phyloP scores from a whole-genome alignment of 1,139 yeast genomes.

The Candida sp. region DNA sequence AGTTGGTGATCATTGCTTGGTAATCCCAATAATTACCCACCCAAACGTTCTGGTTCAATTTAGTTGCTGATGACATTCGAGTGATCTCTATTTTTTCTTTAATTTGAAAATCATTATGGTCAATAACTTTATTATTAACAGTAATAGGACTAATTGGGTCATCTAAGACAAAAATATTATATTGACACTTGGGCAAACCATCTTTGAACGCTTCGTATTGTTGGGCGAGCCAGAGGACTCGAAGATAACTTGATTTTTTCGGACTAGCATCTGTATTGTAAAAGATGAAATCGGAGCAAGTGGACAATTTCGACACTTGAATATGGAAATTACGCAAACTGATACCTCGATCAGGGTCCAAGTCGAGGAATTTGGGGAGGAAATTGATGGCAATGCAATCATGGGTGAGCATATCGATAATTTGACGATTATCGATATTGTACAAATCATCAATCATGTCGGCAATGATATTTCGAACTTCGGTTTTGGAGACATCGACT shows the following conservation, averaged over 20 bases:
- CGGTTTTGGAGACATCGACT: constrained; percentile 34
- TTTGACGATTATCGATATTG: constrained; percentile 2
- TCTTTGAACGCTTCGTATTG: constrained; percentile 19
- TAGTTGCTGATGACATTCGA: constrained; percentile 79
- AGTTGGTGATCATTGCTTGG: constrained; percentile 30
- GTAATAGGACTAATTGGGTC: constrained; percentile 1
- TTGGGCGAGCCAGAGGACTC: constrained; percentile 57
- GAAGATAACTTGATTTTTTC: constrained; percentile 38
- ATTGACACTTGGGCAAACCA: constrained; percentile 4
- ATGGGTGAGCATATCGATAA: constrained; percentile 21
- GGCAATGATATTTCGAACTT: constrained; percentile 22
- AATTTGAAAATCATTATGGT: constrained; percentile 72
- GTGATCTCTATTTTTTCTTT: constrained; percentile 81
- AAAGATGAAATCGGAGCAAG: constrained; percentile 65
- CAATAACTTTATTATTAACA: constrained; percentile 16
- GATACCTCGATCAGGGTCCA: constrained; percentile 67
- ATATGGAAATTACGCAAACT: constrained; percentile 74
- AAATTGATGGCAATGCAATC: constrained; percentile 45
- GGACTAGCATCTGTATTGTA: constrained; percentile 34
- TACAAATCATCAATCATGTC: constrained; percentile 12
- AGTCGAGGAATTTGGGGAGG: constrained; percentile 50
- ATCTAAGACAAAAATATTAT: constrained; percentile 15
- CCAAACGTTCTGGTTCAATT: constrained; percentile 59
- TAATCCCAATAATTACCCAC: constrained; percentile 68
- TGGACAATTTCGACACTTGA: constrained; percentile 69